A percentile compares a stretch with the other conserved stretches of the same genome.
phyloP scores from a whole-genome alignment of 805 yeast genomes.

The Ogataea ramenticola region DNA sequence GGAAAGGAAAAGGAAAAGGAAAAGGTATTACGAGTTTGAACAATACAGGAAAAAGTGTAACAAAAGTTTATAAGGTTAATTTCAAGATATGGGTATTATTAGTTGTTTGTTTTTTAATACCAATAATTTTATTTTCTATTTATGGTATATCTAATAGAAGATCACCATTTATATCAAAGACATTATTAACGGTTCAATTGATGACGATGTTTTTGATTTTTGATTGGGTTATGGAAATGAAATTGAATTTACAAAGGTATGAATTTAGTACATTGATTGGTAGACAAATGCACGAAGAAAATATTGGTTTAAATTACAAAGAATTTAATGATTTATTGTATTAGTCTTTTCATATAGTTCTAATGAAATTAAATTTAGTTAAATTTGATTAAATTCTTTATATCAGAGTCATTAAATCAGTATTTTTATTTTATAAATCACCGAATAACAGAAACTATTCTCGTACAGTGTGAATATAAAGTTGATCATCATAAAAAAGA shows the following conservation, averaged over 20 bases:
- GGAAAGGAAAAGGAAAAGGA: no score
- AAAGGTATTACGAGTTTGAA: no score
- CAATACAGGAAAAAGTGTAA: no score
- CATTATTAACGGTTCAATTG: conserved; percentile 40
- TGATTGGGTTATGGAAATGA: conserved; percentile 60
- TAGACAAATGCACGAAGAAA: conserved; percentile 35
- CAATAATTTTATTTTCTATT: neutral
- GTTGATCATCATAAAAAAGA: conserved; percentile 17
- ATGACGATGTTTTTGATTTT: conserved; percentile 48
- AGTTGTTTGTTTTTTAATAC: neutral
- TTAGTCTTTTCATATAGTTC: no score
- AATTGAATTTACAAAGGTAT: conserved; percentile 37
- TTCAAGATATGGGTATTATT: neutral
- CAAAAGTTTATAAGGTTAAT: no score
- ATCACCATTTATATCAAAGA: conserved; percentile 35
- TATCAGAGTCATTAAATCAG: conserved; percentile 51
- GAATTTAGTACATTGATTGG: conserved; percentile 60
- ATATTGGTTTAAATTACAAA: no score
- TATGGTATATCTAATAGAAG: neutral
- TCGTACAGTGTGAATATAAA: conserved; percentile 54
- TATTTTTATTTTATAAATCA: conserved; percentile 33
- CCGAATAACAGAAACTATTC: conserved; percentile 20
- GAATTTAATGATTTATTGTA: no score
- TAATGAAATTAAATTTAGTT: no score
- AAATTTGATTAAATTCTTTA: no score